A percentile compares a stretch with the other conserved stretches of the same genome.
Conservation (phyloP, 306 rosid species). For the Quercus cerris region DNA sequence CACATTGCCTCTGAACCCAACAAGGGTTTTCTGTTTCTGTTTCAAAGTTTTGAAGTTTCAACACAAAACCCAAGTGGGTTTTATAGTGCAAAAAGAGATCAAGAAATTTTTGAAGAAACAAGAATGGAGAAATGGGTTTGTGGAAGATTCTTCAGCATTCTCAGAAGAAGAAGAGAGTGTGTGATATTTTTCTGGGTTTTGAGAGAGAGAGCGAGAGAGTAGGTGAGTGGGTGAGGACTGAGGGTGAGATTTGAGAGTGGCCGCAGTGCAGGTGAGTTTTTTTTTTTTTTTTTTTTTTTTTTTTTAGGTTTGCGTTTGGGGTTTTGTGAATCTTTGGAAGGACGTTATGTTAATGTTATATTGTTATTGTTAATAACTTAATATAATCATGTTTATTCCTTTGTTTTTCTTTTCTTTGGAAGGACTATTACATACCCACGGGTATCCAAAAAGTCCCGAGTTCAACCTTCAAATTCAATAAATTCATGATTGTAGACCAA, state of each 20-base stretch:
- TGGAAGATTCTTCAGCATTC: conserved; percentile 45
- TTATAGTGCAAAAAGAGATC: conserved; percentile 23
- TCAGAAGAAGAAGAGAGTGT: conserved; percentile 6
- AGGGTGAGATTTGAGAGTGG: conserved; percentile 29
- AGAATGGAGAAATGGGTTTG: conserved; percentile 33
- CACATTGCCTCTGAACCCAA: conserved; percentile 40
- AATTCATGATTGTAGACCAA: no score
- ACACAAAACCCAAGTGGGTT: conserved; percentile 12
- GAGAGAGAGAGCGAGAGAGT: conserved; percentile 10
- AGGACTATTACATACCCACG: no score
- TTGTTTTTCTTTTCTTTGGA: no score
- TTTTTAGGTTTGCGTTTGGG: conserved; percentile 22
- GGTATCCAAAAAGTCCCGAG: no score
- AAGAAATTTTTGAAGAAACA: conserved; percentile 17
- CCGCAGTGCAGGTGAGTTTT: background rate
- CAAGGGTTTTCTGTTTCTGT: conserved; percentile 3
- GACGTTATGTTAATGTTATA: conserved; percentile 25
- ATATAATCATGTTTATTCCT: conserved; percentile 12
- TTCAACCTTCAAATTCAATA: no score
- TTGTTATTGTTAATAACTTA: background rate
- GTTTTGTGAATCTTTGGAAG: conserved; percentile 58
- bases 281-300: background rate
- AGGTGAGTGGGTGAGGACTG: background rate
- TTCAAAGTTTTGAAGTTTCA: conserved; percentile 11
- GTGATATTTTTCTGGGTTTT: background rate